These are phyloP conservation scores for Venturia oleaginea DNA, from an alignment of 2,329 filamentous ascomycete genomes.

Conservation along the genomic window DNA sequence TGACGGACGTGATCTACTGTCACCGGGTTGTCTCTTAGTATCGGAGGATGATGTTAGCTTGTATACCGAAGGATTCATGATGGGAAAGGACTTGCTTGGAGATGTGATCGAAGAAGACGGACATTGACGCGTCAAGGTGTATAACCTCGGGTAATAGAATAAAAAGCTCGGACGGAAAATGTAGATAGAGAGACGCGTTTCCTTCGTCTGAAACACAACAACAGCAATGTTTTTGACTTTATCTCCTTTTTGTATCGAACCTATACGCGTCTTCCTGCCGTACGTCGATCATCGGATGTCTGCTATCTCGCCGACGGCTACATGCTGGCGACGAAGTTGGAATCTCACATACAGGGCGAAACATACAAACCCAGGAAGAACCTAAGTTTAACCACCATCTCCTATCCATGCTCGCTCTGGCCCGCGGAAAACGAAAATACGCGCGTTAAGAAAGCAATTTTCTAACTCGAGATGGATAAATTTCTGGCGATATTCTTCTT, in stretches of 20 bases:
- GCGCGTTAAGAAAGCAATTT: too few relatives aligned
- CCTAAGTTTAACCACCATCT: too few relatives aligned
- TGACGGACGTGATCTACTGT: constrained; percentile 4
- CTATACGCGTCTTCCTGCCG: neutral
- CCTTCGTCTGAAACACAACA: neutral
- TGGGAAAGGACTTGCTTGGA: neutral
- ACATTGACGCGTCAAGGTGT: neutral
- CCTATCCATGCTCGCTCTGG: too few relatives aligned
- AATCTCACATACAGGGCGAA: too few relatives aligned
- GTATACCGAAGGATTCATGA: neutral
- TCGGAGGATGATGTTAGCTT: neutral
- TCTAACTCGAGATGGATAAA: too few relatives aligned
- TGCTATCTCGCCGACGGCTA: constrained; percentile 7
- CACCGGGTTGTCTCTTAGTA: constrained; percentile 1
- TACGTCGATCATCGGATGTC: neutral
- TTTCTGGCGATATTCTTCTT: too few relatives aligned
- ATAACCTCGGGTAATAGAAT: neutral
- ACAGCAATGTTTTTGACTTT: neutral
- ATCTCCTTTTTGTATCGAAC: neutral
- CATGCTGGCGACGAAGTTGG: neutral
- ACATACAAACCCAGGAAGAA: too few relatives aligned
- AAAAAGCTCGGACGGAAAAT: neutral
- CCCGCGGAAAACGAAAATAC: too few relatives aligned
- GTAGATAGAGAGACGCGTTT: neutral
- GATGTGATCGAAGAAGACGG: constrained; percentile 4